Evolutionary conservation across 202 grass and related monocot species (phyloP).

Genomic region (Musa balbisiana): DNA sequence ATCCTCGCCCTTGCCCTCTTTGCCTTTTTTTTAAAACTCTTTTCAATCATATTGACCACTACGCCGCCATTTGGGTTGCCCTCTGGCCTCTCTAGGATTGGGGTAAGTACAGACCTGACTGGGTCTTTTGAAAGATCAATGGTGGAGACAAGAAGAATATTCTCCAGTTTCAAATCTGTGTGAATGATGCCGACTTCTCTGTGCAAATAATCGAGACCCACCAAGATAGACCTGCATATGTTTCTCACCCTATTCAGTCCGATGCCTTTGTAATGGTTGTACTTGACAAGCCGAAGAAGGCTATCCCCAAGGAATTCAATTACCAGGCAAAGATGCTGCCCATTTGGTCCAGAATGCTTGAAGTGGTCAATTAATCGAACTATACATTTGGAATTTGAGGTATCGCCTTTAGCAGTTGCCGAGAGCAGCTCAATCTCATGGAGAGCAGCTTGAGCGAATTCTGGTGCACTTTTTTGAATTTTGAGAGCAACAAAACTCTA

Average conservation of each 20-base stretch:
- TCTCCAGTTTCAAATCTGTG: slow-evolving; percentile 88
- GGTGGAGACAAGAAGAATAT: slow-evolving; percentile 78
- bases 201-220: slow-evolving; percentile 91
- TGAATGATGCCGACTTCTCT: slow-evolving; percentile 86
- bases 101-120: slow-evolving; percentile 57
- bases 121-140: slow-evolving; percentile 91
- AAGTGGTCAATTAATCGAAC: slow-evolving; percentile 89
- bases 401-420: slow-evolving; percentile 57
- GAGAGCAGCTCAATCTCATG: slow-evolving; percentile 86
- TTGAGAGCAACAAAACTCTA: slow-evolving; percentile 91
- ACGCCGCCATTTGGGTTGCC: slow-evolving; percentile 51
- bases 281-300: slow-evolving; percentile 74
- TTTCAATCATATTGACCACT: slow-evolving; percentile 62
- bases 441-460: slow-evolving; percentile 88
- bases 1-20: slow-evolving; percentile 74
- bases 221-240: slow-evolving; percentile 84
- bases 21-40: slow-evolving; percentile 83
- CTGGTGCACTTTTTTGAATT: slow-evolving; percentile 85
- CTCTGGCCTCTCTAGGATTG: slow-evolving; percentile 71
- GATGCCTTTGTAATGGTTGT: slow-evolving; percentile 93
- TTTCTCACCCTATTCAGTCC: slow-evolving; percentile 51
- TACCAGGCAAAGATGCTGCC: slow-evolving; percentile 85
- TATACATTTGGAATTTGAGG: slow-evolving; percentile 64
- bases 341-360: slow-evolving; percentile 79
- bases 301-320: slow-evolving; percentile 95